These are phyloP conservation scores for Graphiopsis chlorocephala DNA, from an alignment of 2,329 filamentous ascomycete species.

Conservation along the genomic window DNA sequence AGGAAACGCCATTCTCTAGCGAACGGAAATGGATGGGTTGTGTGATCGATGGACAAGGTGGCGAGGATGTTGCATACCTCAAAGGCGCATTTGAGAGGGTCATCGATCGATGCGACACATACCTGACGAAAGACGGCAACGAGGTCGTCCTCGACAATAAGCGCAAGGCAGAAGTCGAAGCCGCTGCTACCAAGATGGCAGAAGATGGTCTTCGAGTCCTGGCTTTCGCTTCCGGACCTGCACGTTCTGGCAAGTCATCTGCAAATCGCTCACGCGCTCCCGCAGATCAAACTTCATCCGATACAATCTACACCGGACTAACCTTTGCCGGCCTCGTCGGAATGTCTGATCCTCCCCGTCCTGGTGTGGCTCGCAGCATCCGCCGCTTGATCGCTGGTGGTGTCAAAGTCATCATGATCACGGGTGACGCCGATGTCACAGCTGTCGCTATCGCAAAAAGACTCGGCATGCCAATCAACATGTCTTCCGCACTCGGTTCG, in stretches of 20 bases:
- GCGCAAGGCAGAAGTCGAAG: constrained; percentile 68
- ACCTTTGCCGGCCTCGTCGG: constrained; percentile 90
- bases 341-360: constrained; percentile 94
- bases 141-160: constrained; percentile 81
- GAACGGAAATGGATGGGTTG: constrained; percentile 99
- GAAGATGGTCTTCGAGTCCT: constrained; percentile 85
- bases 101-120: constrained; percentile 83
- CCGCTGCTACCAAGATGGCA: constrained; percentile 84
- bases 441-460: constrained; percentile 91
- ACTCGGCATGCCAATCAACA: constrained; percentile 85
- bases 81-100: constrained; percentile 92
- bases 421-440: constrained; percentile 91
- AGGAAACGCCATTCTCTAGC: constrained; percentile 93
- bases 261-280: constrained; percentile 33
- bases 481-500: constrained; percentile 56
- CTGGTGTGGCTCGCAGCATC: constrained; percentile 86
- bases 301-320: constrained; percentile 67
- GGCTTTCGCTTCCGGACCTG: constrained; percentile 83
- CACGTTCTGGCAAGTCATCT: constrained; percentile 24
- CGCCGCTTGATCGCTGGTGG: constrained; percentile 86
- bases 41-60: constrained; percentile 61
- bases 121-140: constrained; percentile 78
- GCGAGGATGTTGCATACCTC: constrained; percentile 84
- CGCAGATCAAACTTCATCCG: constrained; percentile 22
- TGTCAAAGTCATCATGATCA: constrained; percentile 98